These are phyloP conservation scores for Sesbania bispinosa DNA, from an alignment of 306 rosid species.

Conservation along the genomic window DNA sequence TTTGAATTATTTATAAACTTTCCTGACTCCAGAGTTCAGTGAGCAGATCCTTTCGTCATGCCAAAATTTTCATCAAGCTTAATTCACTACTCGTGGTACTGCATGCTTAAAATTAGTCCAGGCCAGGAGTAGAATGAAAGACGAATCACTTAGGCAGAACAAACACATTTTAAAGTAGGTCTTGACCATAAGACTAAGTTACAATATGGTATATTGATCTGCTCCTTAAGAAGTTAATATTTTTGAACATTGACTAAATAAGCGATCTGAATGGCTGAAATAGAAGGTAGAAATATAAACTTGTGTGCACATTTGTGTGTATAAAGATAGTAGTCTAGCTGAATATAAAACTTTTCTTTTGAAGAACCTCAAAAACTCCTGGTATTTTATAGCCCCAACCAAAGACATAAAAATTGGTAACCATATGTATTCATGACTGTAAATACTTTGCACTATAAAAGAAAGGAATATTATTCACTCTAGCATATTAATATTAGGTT, in stretches of 20 bases:
- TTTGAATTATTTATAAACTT: not conserved
- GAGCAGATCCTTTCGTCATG: not conserved
- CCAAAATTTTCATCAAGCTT: not conserved
- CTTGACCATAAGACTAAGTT: not conserved
- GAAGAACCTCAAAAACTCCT: not conserved
- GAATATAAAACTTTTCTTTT: not conserved
- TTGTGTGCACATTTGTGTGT: not conserved
- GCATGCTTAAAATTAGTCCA: not conserved
- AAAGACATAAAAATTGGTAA: not conserved
- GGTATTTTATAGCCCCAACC: not conserved
- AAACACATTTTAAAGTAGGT: not conserved
- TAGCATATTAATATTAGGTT: not conserved
- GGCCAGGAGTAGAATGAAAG: not conserved
- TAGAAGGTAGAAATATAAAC: not conserved
- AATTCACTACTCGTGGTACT: not conserved
- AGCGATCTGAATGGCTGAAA: slow-evolving; percentile 3
- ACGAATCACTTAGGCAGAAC: too few species aligned
- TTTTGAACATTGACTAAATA: not conserved
- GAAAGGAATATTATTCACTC: not conserved
- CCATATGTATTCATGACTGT: not conserved
- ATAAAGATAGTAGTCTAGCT: not conserved
- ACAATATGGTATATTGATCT: not conserved
- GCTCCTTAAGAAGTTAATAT: not conserved
- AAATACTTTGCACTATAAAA: not conserved
- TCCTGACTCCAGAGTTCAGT: not conserved